Base-by-base conservation (phyloP, 1,284 basidiomycete species). In the Tausonia pullulans region DNA sequence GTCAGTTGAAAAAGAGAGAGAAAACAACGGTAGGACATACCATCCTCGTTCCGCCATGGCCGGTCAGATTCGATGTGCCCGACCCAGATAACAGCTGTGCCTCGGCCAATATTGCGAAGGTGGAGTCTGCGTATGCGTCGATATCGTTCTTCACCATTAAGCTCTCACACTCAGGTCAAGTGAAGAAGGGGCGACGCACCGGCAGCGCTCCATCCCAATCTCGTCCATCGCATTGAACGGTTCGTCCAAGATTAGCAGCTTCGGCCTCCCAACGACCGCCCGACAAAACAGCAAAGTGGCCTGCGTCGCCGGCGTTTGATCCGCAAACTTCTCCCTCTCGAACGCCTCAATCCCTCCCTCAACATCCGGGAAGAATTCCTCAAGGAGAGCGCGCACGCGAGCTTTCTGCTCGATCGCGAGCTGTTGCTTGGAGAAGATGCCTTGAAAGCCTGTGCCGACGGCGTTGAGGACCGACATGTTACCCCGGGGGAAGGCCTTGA, bases 201-300 rank as follows among this genome's bases (percentile, higher is more conserved):
- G 79, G 55, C 85, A 87, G 54, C 80, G 81, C 11, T 74, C 75
- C 58, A 93, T 82, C 82, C 90, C 88, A 8, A 74, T 76, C 63
- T 84, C 84, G 70, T 89, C 87, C 88, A 96, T 92, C 44, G 91
- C 92, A 44, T 87, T 84, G 82, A 89, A 91, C 10, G 87, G 88
- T 73, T 97, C 93, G 71, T 97, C 93, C 49, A 96, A 77, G 10
- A 96, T 79, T 9, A 96, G 78, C 49, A 97, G 71, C 54, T 80
- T 81, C 1, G 88, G 76, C 9, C 83, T 51, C 74, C 79, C 57
- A 0, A 93, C 89, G 44, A 95, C 78, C 14, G 92, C 89, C 10
- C 93, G 83, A 80, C 94, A 84, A 58, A 96, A 80, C 44, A 96
- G 77, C 11, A 90, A 83, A 46, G 93, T 75, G 50, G 84, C 81